These are phyloP conservation scores for Lachnellula willkommii DNA, from an alignment of 2,329 filamentous ascomycete species.

Conservation along the genomic window DNA sequence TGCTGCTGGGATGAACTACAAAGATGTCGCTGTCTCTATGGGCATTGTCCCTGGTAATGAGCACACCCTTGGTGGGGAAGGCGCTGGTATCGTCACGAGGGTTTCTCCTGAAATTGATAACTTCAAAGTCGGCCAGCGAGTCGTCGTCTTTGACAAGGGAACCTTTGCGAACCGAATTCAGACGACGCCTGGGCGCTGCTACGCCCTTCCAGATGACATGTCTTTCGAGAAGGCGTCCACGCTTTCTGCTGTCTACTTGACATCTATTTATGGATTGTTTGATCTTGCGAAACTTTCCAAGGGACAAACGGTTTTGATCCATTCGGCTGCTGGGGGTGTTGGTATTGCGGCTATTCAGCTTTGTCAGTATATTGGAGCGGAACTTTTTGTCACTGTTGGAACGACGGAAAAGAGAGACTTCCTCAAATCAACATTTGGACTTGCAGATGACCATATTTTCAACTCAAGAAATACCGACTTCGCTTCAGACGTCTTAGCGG, in stretches of 20 bases:
- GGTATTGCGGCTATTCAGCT: slow-evolving; percentile 28
- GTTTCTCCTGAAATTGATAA: slow-evolving; percentile 19
- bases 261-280: slow-evolving; percentile 14
- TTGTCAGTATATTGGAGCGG: not conserved
- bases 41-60: slow-evolving; percentile 17
- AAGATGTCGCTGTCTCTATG: slow-evolving; percentile 18
- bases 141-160: not conserved
- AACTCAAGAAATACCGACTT: slow-evolving; percentile 26
- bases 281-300: slow-evolving; percentile 25
- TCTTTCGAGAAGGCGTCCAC: slow-evolving; percentile 19
- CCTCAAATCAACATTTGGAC: slow-evolving; percentile 24
- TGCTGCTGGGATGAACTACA: slow-evolving; percentile 17
- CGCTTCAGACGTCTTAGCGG: slow-evolving; percentile 12
- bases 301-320: slow-evolving; percentile 28
- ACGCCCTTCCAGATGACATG: slow-evolving; percentile 12
- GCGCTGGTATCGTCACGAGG: slow-evolving; percentile 20
- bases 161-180: slow-evolving; percentile 2
- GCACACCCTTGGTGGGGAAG: slow-evolving; percentile 21
- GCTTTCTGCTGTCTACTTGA: slow-evolving; percentile 14
- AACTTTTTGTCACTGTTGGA: slow-evolving; percentile 37
- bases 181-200: slow-evolving; percentile 28
- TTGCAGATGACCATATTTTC: slow-evolving; percentile 37
- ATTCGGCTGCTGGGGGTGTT: slow-evolving; percentile 28
- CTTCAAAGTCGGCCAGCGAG: slow-evolving; percentile 24
- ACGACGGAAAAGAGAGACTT: slow-evolving; percentile 17